Percentiles rank a stretch among this genome's conserved stretches.
Evolutionary conservation across 495 filamentous ascomycete genomes (phyloP).

Genomic region (Penicillium salamii): DNA sequence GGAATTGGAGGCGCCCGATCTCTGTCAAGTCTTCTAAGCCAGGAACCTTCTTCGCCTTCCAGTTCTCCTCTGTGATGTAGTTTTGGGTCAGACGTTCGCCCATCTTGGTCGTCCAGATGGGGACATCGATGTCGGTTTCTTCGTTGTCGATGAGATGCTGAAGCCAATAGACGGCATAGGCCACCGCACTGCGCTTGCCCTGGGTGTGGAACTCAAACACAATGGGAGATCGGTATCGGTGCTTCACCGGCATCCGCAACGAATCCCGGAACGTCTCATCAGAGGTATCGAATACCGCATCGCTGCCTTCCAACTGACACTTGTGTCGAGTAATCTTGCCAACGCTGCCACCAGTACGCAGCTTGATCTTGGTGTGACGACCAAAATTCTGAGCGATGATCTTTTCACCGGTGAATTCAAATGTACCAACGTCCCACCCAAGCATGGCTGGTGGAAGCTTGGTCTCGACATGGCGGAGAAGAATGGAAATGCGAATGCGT

Average conservation of each 20-base stretch:
- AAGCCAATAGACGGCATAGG: slow-evolving; percentile 82
- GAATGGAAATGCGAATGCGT: slow-evolving; percentile 80
- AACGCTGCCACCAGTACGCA: slow-evolving; percentile 82
- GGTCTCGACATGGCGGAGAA: slow-evolving; percentile 84
- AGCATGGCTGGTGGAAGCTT: slow-evolving; percentile 76
- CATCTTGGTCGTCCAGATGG: slow-evolving; percentile 79
- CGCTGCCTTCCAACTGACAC: slow-evolving; percentile 58
- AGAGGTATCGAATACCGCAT: slow-evolving; percentile 65
- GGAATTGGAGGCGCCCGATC: slow-evolving; percentile 77
- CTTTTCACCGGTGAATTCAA: slow-evolving; percentile 72
- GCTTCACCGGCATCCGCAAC: slow-evolving; percentile 80
- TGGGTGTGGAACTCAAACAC: slow-evolving; percentile 79
- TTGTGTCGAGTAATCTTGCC: slow-evolving; percentile 60
- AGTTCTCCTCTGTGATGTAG: slow-evolving; percentile 76
- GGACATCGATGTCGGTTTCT: slow-evolving; percentile 70
- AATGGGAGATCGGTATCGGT: slow-evolving; percentile 82
- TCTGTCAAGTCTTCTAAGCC: slow-evolving; percentile 69
- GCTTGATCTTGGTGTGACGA: slow-evolving; percentile 60
- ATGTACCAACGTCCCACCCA: slow-evolving; percentile 91
- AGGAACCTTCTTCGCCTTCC: slow-evolving; percentile 54
- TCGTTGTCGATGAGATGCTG: slow-evolving; percentile 80
- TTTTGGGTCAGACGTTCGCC: slow-evolving; percentile 78
- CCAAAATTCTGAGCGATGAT: slow-evolving; percentile 59
- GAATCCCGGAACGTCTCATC: slow-evolving; percentile 52
- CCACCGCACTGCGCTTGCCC: slow-evolving; percentile 64